Base-by-base conservation (phyloP, 176 grass and related monocot species). In the Rhynchospora pubera region DNA sequence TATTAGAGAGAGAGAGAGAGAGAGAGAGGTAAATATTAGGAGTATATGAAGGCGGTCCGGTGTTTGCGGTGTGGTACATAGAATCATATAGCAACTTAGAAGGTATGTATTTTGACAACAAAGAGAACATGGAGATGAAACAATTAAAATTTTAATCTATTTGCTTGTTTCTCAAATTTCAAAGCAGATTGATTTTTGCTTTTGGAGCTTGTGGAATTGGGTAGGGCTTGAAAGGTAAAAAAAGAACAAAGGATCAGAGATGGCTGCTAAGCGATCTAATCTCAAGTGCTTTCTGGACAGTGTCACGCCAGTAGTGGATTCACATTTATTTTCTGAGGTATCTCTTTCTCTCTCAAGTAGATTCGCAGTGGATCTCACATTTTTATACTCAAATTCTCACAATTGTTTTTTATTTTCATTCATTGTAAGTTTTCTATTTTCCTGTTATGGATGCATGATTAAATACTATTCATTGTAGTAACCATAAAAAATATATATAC, bases 201-300 rank as follows among this genome's bases (percentile, higher is more conserved):
- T 80, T 57, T 59, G 52, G 50, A 56, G 46, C 48, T 24, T 32
- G 51, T 39, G 53, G 12, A 39, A 42, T 45, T 42, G 14, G 44
- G 43, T 44, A n/a, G 1, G 0, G 16, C 14, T 79, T 79, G 28
- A 47, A 65, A 8, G 9, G 60, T 53, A 28, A 5, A 70, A 53
- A 76, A 28, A 85, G 71, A 78, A 84, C 82, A 79, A 80, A 65
- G 44, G 46, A 23, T 12, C 22, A 57, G 15, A 42, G 53, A 67
- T 64, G 47, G 59, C 30, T 57, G 19, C 55, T 12, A 32, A 47
- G 66, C 75, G 86, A 74, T 93, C 92, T 22, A 94, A 94, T 82
- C 85, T 94, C 65, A 85, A 91, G 80, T 86, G 87, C 80, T 91
- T 94, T 87, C 68, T 94, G 75, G 87, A 94, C 86, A 89, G 85